These are phyloP conservation scores for Sporothrix sp. DNA, from an alignment of 2,329 filamentous ascomycete species.

Conservation along the genomic window DNA sequence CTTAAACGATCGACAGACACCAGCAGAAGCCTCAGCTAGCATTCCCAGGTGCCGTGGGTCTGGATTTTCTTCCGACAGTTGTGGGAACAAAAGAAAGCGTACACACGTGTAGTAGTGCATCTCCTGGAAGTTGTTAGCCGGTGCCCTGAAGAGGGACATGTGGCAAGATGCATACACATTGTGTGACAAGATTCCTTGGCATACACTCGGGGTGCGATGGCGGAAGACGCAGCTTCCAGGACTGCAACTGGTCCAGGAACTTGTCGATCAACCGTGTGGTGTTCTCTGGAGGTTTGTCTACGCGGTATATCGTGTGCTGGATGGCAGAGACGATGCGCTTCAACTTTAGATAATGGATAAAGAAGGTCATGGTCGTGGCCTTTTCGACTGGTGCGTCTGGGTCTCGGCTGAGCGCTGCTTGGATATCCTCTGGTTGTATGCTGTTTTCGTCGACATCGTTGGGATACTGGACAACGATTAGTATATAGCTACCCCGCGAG, in stretches of 20 bases:
- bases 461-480: neutral
- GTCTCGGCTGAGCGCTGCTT: neutral
- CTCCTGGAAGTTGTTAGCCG: neutral
- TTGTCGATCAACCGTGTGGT: neutral
- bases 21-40: neutral
- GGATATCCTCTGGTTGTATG: neutral
- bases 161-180: neutral
- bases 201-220: neutral
- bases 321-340: neutral
- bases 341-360: neutral
- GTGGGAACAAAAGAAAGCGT: neutral
- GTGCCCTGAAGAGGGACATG: too few relatives aligned
- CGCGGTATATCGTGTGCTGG: neutral
- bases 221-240: neutral
- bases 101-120: neutral
- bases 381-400: neutral
- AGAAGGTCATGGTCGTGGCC: neutral
- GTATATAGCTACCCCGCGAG: too few relatives aligned
- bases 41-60: neutral
- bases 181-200: neutral
- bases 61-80: neutral
- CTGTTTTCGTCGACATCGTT: neutral
- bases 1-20: neutral
- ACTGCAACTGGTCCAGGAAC: neutral
- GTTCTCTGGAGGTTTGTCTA: neutral